Base-by-base conservation (phyloP, 768 basidiomycete species). In the Tylopilus felleus region DNA sequence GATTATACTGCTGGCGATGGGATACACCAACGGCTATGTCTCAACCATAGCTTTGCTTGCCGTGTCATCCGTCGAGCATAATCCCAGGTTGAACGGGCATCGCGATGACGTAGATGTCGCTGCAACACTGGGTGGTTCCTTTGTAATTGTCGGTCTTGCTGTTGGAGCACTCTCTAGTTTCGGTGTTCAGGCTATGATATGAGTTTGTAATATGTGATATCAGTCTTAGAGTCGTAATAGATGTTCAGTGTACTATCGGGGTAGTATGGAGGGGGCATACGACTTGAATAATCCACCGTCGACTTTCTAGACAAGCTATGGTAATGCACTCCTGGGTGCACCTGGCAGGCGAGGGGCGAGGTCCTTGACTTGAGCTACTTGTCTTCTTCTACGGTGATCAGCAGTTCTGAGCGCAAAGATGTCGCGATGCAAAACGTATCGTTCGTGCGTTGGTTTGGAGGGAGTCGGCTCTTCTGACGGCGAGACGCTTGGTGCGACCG, bases 61-160 rank as follows among this genome's bases (percentile, higher is more conserved):
- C 28, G 90, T 86, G 10, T 82, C 93, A 3, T 93, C 90, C 3
- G 71, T 90, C 3, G 81, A 86, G 56, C 86, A 93, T 63, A 95
- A 95, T 64, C 83, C 84, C 16, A 75, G 78, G 40, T 69, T 95
- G 47, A 78, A 81, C 59, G 85, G 86, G 8, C 74, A 80, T 41
- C 75, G 76, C 46, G 86, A 90, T 55, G 89, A 95, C 62, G 87
- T 93, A 22, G 93, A 95, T 63, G 77, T 88, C 12, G 91, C 91
- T 5, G 93, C 92, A 5, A 90, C 88, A 0, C 77, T 96, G 13
- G 82, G 83, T 5, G 85, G 80, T 59, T 93, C 94, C 71, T 89
- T 81, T 57, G 67, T 93, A 4, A 85, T 90, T 2, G 85, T 81
- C 5, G 93, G 93, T 5, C 73, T 96, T 49, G 81, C 80, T 14